These are phyloP conservation scores for Neofusicoccum umdonicola DNA, from an alignment of 2,329 filamentous ascomycete genomes.

Conservation along the genomic window DNA sequence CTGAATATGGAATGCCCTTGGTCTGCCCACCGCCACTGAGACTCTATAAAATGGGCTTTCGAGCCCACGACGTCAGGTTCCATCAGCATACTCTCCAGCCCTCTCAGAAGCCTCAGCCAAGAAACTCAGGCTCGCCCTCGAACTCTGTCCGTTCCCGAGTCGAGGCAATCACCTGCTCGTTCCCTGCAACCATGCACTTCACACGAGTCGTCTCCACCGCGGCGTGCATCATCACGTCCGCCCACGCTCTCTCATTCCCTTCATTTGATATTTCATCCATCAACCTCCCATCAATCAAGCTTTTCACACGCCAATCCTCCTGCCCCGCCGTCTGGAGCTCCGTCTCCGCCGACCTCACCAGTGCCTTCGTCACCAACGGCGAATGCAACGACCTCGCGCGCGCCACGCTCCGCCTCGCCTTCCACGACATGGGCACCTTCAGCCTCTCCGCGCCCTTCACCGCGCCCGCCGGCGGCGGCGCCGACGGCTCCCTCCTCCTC, in stretches of 20 bases:
- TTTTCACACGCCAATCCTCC: not conserved
- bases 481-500: constrained; percentile 35
- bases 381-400: constrained; percentile 28
- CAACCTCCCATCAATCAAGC: not conserved
- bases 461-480: constrained; percentile 18
- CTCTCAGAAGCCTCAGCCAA: too few species aligned
- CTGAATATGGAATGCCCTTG: too few species aligned
- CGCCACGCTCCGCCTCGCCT: constrained; percentile 29
- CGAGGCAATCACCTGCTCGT: too few species aligned
- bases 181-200: not conserved
- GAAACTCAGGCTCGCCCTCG: too few species aligned
- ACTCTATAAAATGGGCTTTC: too few species aligned
- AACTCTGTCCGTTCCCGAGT: too few species aligned
- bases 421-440: constrained; percentile 28
- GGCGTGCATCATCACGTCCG: not conserved
- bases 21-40: too few species aligned
- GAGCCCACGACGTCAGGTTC: too few species aligned
- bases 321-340: constrained; percentile 27
- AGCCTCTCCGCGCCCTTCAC: not conserved
- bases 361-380: constrained; percentile 20
- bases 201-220: not conserved
- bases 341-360: constrained; percentile 24
- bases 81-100: too few species aligned
- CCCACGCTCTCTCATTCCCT: not conserved
- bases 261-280: not conserved